Base-by-base conservation (phyloP, 2,329 filamentous ascomycete genomes). In the Pseudogymnoascus sp. region DNA sequence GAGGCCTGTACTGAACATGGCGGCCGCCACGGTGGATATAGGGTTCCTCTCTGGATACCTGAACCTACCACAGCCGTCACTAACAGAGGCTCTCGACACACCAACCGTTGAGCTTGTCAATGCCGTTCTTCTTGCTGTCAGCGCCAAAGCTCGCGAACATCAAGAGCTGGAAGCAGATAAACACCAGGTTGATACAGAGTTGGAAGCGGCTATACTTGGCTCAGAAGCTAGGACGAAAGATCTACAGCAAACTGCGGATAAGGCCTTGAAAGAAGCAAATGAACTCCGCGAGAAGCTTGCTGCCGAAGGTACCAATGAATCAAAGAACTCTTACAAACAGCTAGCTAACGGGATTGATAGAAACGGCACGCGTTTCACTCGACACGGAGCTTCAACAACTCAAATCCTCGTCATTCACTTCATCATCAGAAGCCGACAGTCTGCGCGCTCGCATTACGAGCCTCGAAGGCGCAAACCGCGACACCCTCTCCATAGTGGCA, bases 381-480 rank as follows among this genome's bases (percentile, higher is more conserved):
- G 89, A 97, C 73, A 88, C 88, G 57, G 90, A 97, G 72, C 81
- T 97, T 0, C 87, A 92, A 68, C 77, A 83, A 9, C 79, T 95
- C 63, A 92, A 89, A 68, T 86, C 90, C 0, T 88, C 88, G 4
- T 86, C 85, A 17, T 86, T 87, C 1, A 87, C 86, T 63, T 88
- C 90, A 2, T 84, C 88, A 63, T 86, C 87, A 31, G 88, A 92
- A 69, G 82, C 90, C 63, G 86, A 89, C 68, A 84, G 85, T 2
- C 81, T 99, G 11, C 87, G 89, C 69, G 85, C 89, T 63, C 92
- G 93, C 68, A 91, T 99, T 69, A 79, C 87, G 58, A 89, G 90
- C 0, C 84, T 99, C 2, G 92, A 99, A 74, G 86, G 90, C 0
- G 94, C 93, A 5, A 97, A 96, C 71, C 88, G 94, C 64, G 93